A percentile compares a stretch with the other conserved stretches of the same genome.
Evolutionary conservation across 2,329 filamentous ascomycete genomes (phyloP).

Genomic region (Fusarium oxysporum): DNA sequence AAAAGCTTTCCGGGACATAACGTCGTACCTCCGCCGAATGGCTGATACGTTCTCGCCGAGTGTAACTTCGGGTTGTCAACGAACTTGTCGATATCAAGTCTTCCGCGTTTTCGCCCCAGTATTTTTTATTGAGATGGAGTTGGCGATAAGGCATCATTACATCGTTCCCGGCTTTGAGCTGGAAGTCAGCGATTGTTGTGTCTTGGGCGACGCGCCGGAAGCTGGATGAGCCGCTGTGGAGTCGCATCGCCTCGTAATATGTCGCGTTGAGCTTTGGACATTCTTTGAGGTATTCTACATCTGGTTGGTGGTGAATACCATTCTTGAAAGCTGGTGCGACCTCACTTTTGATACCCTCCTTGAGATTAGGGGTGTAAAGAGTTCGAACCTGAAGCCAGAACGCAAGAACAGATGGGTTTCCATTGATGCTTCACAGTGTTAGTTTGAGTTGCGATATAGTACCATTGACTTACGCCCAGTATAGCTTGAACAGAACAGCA

Average conservation of each 20-base stretch:
- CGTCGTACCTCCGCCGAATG: neutral
- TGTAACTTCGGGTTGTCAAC: neutral
- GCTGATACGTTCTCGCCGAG: neutral
- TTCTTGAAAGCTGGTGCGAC: neutral
- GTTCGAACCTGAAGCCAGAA: neutral
- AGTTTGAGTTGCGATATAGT: neutral
- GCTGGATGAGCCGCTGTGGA: neutral
- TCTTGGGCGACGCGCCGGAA: neutral
- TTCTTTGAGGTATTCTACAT: neutral
- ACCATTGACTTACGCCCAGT: neutral
- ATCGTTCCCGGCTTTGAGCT: neutral
- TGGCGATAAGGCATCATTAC: neutral
- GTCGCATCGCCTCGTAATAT: neutral
- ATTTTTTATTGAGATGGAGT: neutral
- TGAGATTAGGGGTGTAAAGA: neutral
- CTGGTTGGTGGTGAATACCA: accelerated
- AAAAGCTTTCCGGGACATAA: neutral
- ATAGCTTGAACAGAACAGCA: neutral
- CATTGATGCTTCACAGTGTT: neutral
- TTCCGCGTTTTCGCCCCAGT: neutral
- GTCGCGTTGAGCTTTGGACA: neutral
- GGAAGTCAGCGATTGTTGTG: neutral
- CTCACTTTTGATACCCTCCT: neutral
- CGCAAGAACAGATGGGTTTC: neutral
- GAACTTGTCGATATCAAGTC: neutral